Evolutionary conservation across 345 rosid species (phyloP), one percentile per base, ranked within the genome.

Genomic region (Boechera stricta): DNA sequence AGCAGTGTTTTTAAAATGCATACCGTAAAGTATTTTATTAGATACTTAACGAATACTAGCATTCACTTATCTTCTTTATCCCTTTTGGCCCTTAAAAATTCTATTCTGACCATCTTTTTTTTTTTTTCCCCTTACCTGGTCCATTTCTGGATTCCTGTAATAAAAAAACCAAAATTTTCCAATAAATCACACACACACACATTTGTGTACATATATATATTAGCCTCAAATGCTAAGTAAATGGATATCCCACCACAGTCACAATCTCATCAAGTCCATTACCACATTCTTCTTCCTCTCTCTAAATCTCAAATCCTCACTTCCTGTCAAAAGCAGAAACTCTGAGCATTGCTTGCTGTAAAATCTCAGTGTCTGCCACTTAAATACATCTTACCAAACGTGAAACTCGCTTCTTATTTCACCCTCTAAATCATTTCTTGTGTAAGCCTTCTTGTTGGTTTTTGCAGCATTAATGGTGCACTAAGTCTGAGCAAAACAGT

Each of bases 361-460:
- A 70, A 73, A 77, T 55, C 76, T 77, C 70, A 83, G 38, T 88
- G 98, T 89, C 94, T 82, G 89, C 97, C 97, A 89, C 91, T 87
- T 69, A 54, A 65, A 53, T 0, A 53, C 47, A 72, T 59, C 54
- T 56, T 69, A 53, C 67, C 80, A 58, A 81, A 69, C 55, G 39
- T 42, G 35, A 60, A 60, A 76, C 72, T 7, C 80, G 68, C 74
- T 36, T 18, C 68, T 80, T 75, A 67, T 76, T 73, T 79, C 61
- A 72, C 73, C 61, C 42, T 71, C 35, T 16, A 33, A 77, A 70
- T 77, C 76, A 77, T 77, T 77, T 77, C 67, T 55, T 58, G 21
- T 53, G 55, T 74, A 56, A 42, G 15, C 69, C 61, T 73, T 10
- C 56, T 42, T 73, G 21, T 62, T 35, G 7, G 74, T 51, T 65